These are phyloP conservation scores for Trypanosoma cruzi DNA, from an alignment of 208 protist species.

Conservation along the genomic window DNA sequence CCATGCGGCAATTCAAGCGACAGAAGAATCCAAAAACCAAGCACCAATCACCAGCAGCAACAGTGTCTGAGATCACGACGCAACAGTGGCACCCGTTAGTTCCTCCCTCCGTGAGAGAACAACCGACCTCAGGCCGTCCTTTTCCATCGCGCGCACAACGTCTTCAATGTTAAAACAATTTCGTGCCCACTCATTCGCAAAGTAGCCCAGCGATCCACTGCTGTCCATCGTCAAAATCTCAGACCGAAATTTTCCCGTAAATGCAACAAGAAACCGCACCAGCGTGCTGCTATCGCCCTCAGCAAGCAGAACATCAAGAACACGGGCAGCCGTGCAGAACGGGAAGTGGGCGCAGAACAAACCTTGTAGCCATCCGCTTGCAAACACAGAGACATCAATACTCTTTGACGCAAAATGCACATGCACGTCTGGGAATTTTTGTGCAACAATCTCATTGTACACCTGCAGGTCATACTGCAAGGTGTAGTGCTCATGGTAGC, in stretches of 20 bases:
- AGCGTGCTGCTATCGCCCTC: conserved; percentile 29
- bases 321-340: conserved; percentile 19
- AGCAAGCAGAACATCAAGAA: conserved; percentile 29
- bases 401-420: conserved; percentile 9
- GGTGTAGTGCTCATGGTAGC: conserved; percentile 24
- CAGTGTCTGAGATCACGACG: background rate
- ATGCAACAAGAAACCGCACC: conserved; percentile 27
- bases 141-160: conserved; percentile 14
- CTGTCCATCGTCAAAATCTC: conserved; percentile 24
- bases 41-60: no score
- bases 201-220: conserved; percentile 26
- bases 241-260: conserved; percentile 6
- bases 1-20: no score
- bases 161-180: conserved; percentile 25
- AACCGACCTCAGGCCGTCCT: conserved; percentile 17
- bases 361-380: conserved; percentile 28
- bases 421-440: conserved; percentile 9
- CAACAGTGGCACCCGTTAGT: background rate
- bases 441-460: conserved; percentile 12
- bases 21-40: no score
- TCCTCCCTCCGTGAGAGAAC: conserved; percentile 7
- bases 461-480: conserved; percentile 22
- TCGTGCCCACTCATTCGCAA: conserved; percentile 30
- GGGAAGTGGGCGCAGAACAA: conserved; percentile 34
- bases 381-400: conserved; percentile 32